phyloP scores from a whole-genome alignment of 2,329 filamentous ascomycete species.

The Ophiostoma montium region DNA sequence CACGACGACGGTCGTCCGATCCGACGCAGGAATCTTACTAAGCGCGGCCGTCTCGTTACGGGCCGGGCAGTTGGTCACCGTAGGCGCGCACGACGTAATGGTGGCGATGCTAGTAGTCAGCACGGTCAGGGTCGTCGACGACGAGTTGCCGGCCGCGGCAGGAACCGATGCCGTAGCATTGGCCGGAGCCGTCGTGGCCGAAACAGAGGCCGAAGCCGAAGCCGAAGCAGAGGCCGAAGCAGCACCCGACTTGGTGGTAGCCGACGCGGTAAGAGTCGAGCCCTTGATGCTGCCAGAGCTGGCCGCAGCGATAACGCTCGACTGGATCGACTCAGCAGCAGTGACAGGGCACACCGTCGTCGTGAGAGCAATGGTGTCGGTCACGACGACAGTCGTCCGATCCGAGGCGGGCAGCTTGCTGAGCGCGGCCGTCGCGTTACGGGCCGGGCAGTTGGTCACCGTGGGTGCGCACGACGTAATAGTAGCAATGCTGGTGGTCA shows the following conservation, averaged over 20 bases:
- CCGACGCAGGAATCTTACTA: slow-evolving; percentile 18
- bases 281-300: slow-evolving; percentile 22
- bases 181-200: no score
- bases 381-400: slow-evolving; percentile 21
- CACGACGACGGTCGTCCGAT: slow-evolving; percentile 19
- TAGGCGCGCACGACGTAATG: slow-evolving; percentile 15
- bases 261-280: slow-evolving; percentile 24
- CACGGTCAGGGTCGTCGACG: slow-evolving; percentile 26
- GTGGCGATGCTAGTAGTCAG: slow-evolving; percentile 27
- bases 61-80: slow-evolving; percentile 16
- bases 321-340: slow-evolving; percentile 24
- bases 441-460: slow-evolving; percentile 16
- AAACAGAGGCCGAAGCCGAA: not conserved
- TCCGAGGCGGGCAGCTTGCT: slow-evolving; percentile 18
- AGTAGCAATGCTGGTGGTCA: slow-evolving; percentile 27
- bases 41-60: slow-evolving; percentile 25
- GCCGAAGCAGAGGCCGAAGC: not conserved
- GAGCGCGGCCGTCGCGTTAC: slow-evolving; percentile 25
- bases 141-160: not conserved
- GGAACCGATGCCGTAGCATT: not conserved
- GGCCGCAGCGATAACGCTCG: slow-evolving; percentile 20
- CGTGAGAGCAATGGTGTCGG: slow-evolving; percentile 24
- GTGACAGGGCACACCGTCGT: slow-evolving; percentile 29
- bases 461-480: slow-evolving; percentile 15
- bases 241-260: slow-evolving; percentile 18